Base-by-base conservation (phyloP, 257 asterid genomes). In the Plantago elongata region DNA sequence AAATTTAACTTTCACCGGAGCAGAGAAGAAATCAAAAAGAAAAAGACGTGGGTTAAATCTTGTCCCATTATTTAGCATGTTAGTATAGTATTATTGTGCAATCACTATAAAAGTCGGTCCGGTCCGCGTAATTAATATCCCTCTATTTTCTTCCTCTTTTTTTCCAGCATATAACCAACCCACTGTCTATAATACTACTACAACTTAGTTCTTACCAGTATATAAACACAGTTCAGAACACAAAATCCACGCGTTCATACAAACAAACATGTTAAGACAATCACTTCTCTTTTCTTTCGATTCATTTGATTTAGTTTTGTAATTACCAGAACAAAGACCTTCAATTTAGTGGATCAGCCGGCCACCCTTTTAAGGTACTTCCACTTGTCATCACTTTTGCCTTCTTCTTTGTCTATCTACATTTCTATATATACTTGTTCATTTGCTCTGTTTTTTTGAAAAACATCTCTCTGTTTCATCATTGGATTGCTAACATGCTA, bases 321-420 rank as follows among this genome's bases (percentile, higher is more conserved):
- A 51, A 56, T 40, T 72, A 62, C 2, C 3, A 44, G 57, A 54
- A 18, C 16, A 27, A 15, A 18, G 54, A 42, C 22, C 42, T 15
- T 40, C 51, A 11, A 22, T 55, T 51, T 42, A 69, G 66, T 49
- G 72, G 64, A 63, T 22, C 54, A 59, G 61, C 65, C 72, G 73
- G 60, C 57, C 69, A 57, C 62, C n/a, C 71, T 55, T 57, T 50
- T 61, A 48, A 60, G 77, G 81, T 76, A 70, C 9, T 11, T 34
- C 52, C 51, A 27, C 38, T 50, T 38, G 27, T 67, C 68, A 22
- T 70, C 61, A n/a, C 51, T 45, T 43, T 38, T 43, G 27, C 50
- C 29, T 63, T 51, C 52, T 42, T 22, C 27, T 22, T 22, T 22
- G 27, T 22, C 27, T 22, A 7, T 43, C 5, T 57, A 45, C 34